Conservation (phyloP, 1,284 basidiomycete species). For the Ustilago trichophora region DNA sequence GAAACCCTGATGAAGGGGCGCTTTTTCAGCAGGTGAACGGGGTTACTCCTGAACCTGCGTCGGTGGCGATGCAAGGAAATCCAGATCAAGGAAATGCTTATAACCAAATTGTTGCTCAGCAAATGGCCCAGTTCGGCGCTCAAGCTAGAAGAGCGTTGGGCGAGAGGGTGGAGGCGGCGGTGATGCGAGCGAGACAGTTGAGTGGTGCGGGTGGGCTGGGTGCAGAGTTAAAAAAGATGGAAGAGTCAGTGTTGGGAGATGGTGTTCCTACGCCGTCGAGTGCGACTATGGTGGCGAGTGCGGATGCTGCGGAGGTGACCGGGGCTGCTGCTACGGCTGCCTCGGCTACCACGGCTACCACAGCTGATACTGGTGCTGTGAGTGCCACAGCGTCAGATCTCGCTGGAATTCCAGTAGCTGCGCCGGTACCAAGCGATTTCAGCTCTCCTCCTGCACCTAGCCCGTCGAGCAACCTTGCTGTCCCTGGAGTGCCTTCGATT, state of each 20-base stretch:
- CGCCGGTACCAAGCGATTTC: slow-evolving; percentile 29
- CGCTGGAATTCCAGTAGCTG: slow-evolving; percentile 16
- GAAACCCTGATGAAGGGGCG: slow-evolving; percentile 15
- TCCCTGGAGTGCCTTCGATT: neutral
- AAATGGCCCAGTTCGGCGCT: slow-evolving; percentile 22
- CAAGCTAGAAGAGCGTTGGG: slow-evolving; percentile 7
- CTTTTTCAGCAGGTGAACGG: slow-evolving; percentile 20
- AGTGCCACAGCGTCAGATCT: neutral
- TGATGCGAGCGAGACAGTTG: too few relatives aligned
- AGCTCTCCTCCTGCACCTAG: slow-evolving; percentile 9
- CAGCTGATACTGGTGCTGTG: neutral
- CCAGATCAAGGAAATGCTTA: slow-evolving; percentile 14
- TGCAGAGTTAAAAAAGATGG: neutral
- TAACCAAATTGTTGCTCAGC: slow-evolving; percentile 17
- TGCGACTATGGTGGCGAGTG: slow-evolving; percentile 2
- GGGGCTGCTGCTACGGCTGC: neutral
- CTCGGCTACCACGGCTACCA: neutral
- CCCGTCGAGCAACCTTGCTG: neutral
- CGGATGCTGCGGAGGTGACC: neutral
- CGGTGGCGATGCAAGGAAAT: slow-evolving; percentile 1
- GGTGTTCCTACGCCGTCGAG: slow-evolving; percentile 5
- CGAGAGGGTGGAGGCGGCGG: too few relatives aligned
- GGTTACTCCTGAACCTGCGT: neutral
- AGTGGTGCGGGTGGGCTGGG: too few relatives aligned
- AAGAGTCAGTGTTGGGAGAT: neutral